Evolutionary conservation across 805 yeast genomes (phyloP).

Genomic region (Candida xyloterini): DNA sequence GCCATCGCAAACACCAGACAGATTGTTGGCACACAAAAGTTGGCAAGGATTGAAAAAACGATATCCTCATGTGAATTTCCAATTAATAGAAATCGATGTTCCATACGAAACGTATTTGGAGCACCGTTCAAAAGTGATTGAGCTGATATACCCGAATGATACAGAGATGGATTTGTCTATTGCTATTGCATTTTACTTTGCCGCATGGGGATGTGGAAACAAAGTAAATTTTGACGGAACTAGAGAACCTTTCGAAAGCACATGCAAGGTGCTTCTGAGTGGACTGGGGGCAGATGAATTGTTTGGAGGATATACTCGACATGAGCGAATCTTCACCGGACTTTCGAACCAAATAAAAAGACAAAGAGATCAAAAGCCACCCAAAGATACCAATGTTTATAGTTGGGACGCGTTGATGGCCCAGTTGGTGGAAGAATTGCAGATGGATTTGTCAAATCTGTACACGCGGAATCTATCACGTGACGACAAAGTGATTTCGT

Average conservation of each 20-base stretch:
- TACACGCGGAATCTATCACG: constrained; percentile 81
- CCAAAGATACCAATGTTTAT: constrained; percentile 16
- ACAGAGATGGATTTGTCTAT: constrained; percentile 96
- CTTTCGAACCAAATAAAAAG: constrained; percentile 26
- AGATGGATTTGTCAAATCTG: constrained; percentile 67
- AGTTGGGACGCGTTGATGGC: constrained; percentile 26
- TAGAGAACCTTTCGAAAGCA: constrained; percentile 41
- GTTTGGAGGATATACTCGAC: constrained; percentile 93
- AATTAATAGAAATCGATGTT: constrained; percentile 69
- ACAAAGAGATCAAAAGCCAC: constrained; percentile 20
- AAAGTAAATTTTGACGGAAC: constrained; percentile 16
- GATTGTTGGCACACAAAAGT: constrained; percentile 68
- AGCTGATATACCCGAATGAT: constrained; percentile 74
- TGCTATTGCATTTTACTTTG: constrained; percentile 93
- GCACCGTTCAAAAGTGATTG: constrained; percentile 50
- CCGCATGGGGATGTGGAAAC: constrained; percentile 58
- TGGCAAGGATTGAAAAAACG: constrained; percentile 46
- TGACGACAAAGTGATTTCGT: constrained; percentile 83
- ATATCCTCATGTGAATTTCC: constrained; percentile 42
- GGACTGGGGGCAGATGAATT: constrained; percentile 98
- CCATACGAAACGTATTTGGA: constrained; percentile 61
- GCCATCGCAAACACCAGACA: constrained; percentile 79
- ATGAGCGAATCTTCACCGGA: constrained; percentile 49
- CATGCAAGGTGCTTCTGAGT: constrained; percentile 71
- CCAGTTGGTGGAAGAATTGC: constrained; percentile 56